phyloP scores from a whole-genome alignment of 2,329 filamentous ascomycete species.

The Fusarium vanettenii region DNA sequence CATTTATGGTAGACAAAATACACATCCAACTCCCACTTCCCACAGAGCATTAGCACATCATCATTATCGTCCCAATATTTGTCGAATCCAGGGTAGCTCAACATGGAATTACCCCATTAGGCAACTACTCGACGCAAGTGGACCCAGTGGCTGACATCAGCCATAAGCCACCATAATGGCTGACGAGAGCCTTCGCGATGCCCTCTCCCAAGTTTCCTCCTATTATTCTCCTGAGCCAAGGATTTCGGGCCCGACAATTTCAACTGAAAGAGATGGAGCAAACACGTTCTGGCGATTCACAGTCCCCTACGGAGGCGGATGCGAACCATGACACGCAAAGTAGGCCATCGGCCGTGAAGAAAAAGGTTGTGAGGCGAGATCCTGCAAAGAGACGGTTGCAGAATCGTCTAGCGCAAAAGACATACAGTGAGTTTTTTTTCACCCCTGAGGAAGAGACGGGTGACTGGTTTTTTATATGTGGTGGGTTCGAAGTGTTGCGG shows the following conservation, averaged over 20 bases:
- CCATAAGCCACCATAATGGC: conserved; percentile 27
- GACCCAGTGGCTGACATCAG: conserved; percentile 42
- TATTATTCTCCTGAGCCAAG: not conserved
- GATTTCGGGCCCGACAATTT: not conserved
- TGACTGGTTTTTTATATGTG: not conserved
- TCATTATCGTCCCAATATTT: not conserved
- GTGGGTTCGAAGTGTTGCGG: not conserved
- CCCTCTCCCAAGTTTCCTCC: not conserved
- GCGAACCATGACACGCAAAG: not conserved
- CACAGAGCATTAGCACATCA: not conserved
- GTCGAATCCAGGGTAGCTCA: not conserved
- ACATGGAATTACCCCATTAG: not conserved
- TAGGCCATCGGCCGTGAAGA: conserved; percentile 13
- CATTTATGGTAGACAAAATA: too few relatives aligned
- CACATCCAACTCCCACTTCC: too few relatives aligned
- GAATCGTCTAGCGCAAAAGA: conserved; percentile 62
- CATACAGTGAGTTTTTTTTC: conserved; percentile 54
- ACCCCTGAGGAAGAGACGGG: not conserved
- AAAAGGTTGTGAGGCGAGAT: conserved; percentile 33
- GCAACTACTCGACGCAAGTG: conserved; percentile 6
- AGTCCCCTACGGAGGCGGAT: not conserved
- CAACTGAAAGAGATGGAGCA: conserved; percentile 24
- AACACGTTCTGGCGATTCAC: not conserved
- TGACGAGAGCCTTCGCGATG: conserved; percentile 22
- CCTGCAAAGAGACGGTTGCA: conserved; percentile 43